Base-by-base conservation (phyloP, 768 basidiomycete genomes). In the Clitopilus hobsonii region DNA sequence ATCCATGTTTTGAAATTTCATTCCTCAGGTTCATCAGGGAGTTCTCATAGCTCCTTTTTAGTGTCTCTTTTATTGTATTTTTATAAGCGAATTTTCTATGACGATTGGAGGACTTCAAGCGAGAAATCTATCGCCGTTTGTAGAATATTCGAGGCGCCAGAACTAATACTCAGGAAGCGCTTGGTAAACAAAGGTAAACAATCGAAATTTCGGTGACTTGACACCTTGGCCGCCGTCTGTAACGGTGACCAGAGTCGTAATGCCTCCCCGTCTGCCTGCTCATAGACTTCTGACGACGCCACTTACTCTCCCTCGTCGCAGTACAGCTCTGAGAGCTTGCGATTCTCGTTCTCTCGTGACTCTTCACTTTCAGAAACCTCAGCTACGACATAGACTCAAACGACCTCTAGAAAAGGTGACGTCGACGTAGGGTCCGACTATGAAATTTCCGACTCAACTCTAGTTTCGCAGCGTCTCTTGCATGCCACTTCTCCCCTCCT, bases 401-500 rank as follows among this genome's bases (percentile, higher is more conserved):
- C 69, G 69, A 49, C 36, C 65, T 51, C 62, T 63, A 32, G 69
- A 74, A 67, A 80, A 74, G 71, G 80, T 82, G 66, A 54, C 60
- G 58, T 20, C 58, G 58, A 54, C 27, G 55, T 58, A 54, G n/a
- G 45, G n/a, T 38, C 49, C 20, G 38, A 20, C 45, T 25, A 16
- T 54, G 52, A 29, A 29, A 52, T 29, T 54, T 20, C 11, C 16
- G 54, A 48, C 55, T 61, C 52, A 47, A n/a, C 65, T 58, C 72
- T 47, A 52, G 47, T 51, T 18, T 58, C 58, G 20, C 52, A 94
- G 91, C 89, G 92, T 61, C 61, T 75, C 13, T 81, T 97, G 64
- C 94, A 96, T 73, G 76, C 86, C 6, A 85, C 92, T 23, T 63
- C 76, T 22, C 71, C 80, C 20, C 69, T 72, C 53, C 74, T 76